phyloP scores from a whole-genome alignment of 1,284 basidiomycete species.

The Austroboletus rostrupii region DNA sequence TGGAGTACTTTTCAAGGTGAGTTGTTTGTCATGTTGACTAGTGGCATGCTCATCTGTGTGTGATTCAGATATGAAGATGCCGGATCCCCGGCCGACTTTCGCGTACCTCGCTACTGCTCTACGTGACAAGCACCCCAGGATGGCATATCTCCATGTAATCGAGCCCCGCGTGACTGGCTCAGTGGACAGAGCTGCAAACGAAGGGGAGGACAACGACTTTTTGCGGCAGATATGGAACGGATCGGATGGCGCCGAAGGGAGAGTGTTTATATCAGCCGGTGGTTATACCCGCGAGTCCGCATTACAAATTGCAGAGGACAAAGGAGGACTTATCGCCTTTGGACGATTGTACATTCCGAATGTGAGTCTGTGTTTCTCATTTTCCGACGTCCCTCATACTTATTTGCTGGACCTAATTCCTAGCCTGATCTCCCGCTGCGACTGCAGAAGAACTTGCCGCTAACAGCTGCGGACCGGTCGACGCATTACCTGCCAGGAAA shows the following conservation, averaged over 20 bases:
- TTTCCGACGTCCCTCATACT: too few species aligned
- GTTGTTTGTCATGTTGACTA: too few species aligned
- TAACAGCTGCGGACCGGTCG: constrained; percentile 16
- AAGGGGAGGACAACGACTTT: constrained; percentile 16
- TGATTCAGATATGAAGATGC: constrained; percentile 19
- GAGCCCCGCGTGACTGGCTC: constrained; percentile 36
- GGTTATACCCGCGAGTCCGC: constrained; percentile 27
- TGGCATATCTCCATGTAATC: constrained; percentile 58
- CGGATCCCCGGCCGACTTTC: constrained; percentile 41
- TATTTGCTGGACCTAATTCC: neutral
- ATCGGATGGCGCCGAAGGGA: constrained; percentile 11
- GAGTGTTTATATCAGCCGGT: constrained; percentile 42
- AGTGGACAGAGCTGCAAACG: too few species aligned
- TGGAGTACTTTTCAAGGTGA: constrained; percentile 41
- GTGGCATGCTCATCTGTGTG: too few species aligned
- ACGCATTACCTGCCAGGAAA: constrained; percentile 18
- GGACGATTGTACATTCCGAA: constrained; percentile 36
- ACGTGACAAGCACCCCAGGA: constrained; percentile 29
- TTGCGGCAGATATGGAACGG: constrained; percentile 33
- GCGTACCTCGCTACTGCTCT: constrained; percentile 36
- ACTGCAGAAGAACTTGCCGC: constrained; percentile 13
- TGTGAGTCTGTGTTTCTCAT: constrained; percentile 5
- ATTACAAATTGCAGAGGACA: constrained; percentile 15
- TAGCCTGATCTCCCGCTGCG: constrained; percentile 44
- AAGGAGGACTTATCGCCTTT: constrained; percentile 39